Conservation (phyloP, 257 asterid species). For the Parsonsia alboflavescens region DNA sequence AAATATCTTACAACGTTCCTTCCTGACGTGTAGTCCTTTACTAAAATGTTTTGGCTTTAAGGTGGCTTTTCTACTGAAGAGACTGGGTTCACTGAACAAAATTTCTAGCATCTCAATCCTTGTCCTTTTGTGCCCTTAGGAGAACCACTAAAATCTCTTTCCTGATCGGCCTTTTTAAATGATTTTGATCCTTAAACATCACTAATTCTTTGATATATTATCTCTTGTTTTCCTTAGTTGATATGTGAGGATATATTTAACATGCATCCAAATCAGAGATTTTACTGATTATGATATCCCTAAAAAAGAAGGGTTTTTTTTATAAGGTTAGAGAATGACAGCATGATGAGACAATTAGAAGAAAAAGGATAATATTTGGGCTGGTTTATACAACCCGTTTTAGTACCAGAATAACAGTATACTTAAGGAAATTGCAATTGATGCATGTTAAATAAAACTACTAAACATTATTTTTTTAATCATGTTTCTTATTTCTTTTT, state of each 20-base stretch:
- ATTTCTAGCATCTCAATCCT: background rate
- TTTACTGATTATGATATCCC: background rate
- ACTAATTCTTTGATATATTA: background rate
- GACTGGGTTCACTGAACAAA: background rate
- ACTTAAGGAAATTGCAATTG: background rate
- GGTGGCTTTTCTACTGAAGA: background rate
- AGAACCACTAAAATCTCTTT: background rate
- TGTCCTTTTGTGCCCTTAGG: background rate
- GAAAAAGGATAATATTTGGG: background rate
- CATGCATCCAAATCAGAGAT: background rate
- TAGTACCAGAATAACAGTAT: background rate
- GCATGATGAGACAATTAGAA: background rate
- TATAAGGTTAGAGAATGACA: background rate
- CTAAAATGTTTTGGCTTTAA: background rate
- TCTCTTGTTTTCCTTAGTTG: background rate
- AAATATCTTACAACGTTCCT: background rate
- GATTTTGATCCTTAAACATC: background rate
- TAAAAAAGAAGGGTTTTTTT: background rate
- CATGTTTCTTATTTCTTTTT: background rate
- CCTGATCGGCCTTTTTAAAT: background rate
- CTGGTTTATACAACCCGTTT: background rate
- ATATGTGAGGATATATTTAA: background rate
- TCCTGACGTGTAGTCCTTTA: background rate
- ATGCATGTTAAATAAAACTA: background rate
- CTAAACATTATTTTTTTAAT: background rate